These are phyloP conservation scores for Cichorium intybus DNA, from an alignment of 140 eudicot genomes.

Conservation along the genomic window DNA sequence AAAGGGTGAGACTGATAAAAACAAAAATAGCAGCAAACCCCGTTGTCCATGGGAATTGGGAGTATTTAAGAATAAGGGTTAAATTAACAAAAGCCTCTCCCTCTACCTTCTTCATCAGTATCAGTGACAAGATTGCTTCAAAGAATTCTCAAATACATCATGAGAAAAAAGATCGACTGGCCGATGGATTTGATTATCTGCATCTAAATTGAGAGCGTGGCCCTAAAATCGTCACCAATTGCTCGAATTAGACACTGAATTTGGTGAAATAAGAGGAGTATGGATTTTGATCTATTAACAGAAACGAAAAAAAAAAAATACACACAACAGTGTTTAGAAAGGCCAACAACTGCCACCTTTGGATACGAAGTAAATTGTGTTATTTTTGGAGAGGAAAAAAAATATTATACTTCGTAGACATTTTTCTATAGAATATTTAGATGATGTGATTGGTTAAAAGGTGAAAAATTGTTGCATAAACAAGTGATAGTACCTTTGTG, in stretches of 20 bases:
- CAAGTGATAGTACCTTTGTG: constrained; percentile 55
- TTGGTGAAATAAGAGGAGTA: constrained; percentile 10
- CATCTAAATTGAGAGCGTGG: constrained; percentile 13
- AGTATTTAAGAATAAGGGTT: constrained; percentile 27
- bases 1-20: constrained; percentile 64
- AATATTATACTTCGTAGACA: no score
- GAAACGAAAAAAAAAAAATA: constrained; percentile 15
- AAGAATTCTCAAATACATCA: constrained; percentile 5
- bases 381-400: not conserved
- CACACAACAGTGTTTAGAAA: not conserved
- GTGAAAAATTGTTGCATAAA: no score
- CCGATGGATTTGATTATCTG: constrained; percentile 22
- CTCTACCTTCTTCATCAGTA: constrained; percentile 49
- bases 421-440: no score
- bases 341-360: constrained; percentile 12
- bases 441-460: no score
- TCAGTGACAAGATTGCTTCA: constrained; percentile 19
- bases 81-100: constrained; percentile 31
- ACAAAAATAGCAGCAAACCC: constrained; percentile 66
- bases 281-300: constrained; percentile 21
- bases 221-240: constrained; percentile 21
- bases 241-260: constrained; percentile 8
- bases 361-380: not conserved
- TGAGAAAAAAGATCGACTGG: constrained; percentile 16
- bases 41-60: constrained; percentile 76